These are phyloP conservation scores for Penicillium steckii DNA, from an alignment of 495 filamentous ascomycete genomes.

Conservation along the genomic window DNA sequence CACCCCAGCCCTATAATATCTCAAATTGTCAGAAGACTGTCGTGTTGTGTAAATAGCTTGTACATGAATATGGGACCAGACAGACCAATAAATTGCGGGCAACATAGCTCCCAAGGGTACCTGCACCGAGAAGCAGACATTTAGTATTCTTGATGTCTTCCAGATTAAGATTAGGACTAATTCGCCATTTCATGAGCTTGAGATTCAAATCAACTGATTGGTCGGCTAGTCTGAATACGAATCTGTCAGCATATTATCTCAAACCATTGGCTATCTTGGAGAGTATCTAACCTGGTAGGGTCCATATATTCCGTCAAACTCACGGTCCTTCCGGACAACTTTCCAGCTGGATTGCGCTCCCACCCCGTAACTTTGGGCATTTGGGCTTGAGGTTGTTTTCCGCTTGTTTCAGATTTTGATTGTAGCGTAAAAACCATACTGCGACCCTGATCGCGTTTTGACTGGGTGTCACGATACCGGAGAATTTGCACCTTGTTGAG, in stretches of 20 bases:
- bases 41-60: background rate
- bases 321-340: slow-evolving; percentile 70
- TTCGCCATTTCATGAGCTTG: slow-evolving; percentile 98
- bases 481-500: slow-evolving; percentile 77
- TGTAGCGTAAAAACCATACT: slow-evolving; percentile 74
- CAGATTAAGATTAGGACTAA: slow-evolving; percentile 83
- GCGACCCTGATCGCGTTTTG: slow-evolving; percentile 70
- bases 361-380: slow-evolving; percentile 92
- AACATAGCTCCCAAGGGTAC: slow-evolving; percentile 92
- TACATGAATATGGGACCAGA: background rate
- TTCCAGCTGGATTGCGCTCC: slow-evolving; percentile 79
- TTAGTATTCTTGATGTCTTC: slow-evolving; percentile 87
- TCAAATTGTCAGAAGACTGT: background rate
- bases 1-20: slow-evolving; percentile 74
- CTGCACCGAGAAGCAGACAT: slow-evolving; percentile 91
- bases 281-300: slow-evolving; percentile 56
- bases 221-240: slow-evolving; percentile 64
- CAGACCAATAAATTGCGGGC: slow-evolving; percentile 76
- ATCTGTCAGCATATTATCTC: background rate
- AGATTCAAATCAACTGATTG: slow-evolving; percentile 97
- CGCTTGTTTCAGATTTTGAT: slow-evolving; percentile 39
- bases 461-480: slow-evolving; percentile 84
- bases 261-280: background rate
- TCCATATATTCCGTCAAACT: slow-evolving; percentile 91
- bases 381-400: slow-evolving; percentile 32